These are phyloP conservation scores for Puccinia horiana DNA, from an alignment of 1,284 basidiomycete species.

Conservation along the genomic window DNA sequence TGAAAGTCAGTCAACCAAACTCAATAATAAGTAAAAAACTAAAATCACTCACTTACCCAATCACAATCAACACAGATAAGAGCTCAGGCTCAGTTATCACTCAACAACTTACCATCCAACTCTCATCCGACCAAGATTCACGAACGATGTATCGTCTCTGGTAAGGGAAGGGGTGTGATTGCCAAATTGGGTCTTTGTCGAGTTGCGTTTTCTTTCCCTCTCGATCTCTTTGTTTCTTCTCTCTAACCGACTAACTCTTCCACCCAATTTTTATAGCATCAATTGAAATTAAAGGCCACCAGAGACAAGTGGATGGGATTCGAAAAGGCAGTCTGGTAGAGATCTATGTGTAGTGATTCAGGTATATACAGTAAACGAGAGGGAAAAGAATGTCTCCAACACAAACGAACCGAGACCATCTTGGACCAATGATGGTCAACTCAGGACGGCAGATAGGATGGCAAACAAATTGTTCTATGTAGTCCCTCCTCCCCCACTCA, in stretches of 20 bases:
- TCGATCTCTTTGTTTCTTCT: neutral
- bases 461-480: neutral
- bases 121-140: conserved; percentile 50
- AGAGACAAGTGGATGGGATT: conserved; percentile 48
- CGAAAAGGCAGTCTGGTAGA: conserved; percentile 48
- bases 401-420: conserved; percentile 39
- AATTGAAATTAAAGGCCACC: conserved; percentile 47
- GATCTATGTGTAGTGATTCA: neutral
- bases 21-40: neutral
- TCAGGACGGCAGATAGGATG: conserved; percentile 44
- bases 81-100: conserved; percentile 48
- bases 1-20: conserved; percentile 33
- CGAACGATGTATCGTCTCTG: conserved; percentile 44
- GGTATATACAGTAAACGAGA: neutral
- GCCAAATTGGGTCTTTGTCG: conserved; percentile 49
- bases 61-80: conserved; percentile 13
- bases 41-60: neutral
- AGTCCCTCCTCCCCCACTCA: neutral
- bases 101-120: conserved; percentile 46
- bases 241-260: neutral
- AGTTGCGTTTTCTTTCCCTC: neutral
- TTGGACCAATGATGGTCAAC: neutral
- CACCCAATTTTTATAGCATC: conserved; percentile 22
- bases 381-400: conserved; percentile 23
- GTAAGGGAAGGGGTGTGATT: conserved; percentile 47